phyloP scores from a whole-genome alignment of 129 eudicot species.

The Oenanthe sinensis region DNA sequence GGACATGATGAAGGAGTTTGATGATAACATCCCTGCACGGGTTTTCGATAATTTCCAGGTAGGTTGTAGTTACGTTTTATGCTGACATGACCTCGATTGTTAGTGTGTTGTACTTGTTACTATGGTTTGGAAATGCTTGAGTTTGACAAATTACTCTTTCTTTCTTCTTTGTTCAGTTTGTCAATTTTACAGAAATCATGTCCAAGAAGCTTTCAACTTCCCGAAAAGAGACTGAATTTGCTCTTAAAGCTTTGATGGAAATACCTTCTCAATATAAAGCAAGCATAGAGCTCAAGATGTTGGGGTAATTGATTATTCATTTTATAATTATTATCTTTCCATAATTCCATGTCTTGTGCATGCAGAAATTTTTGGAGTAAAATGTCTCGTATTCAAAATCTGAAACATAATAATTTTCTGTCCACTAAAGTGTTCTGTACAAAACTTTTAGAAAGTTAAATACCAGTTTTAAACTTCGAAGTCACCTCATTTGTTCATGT shows the following conservation, averaged over 20 bases:
- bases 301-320: conserved; percentile 48
- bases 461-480: neutral
- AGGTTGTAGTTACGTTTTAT: conserved; percentile 13
- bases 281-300: conserved; percentile 68
- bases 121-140: conserved; percentile 6
- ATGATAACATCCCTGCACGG: conserved; percentile 92
- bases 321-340: neutral
- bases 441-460: neutral
- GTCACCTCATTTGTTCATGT: neutral
- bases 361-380: neutral
- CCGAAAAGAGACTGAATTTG: conserved; percentile 98
- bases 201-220: conserved; percentile 52
- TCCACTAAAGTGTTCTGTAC: neutral
- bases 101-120: neutral
- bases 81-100: neutral
- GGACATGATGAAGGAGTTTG: conserved; percentile 99
- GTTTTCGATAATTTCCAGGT: conserved; percentile 98
- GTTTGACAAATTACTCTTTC: neutral
- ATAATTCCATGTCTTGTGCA: neutral
- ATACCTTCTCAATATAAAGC: conserved; percentile 96
- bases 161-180: conserved; percentile 45
- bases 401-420: neutral
- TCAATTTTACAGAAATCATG: conserved; percentile 93
- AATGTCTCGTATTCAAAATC: neutral
- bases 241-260: conserved; percentile 94